Conservation (phyloP, 495 filamentous ascomycete genomes). For the Penicillium malachiteum region DNA sequence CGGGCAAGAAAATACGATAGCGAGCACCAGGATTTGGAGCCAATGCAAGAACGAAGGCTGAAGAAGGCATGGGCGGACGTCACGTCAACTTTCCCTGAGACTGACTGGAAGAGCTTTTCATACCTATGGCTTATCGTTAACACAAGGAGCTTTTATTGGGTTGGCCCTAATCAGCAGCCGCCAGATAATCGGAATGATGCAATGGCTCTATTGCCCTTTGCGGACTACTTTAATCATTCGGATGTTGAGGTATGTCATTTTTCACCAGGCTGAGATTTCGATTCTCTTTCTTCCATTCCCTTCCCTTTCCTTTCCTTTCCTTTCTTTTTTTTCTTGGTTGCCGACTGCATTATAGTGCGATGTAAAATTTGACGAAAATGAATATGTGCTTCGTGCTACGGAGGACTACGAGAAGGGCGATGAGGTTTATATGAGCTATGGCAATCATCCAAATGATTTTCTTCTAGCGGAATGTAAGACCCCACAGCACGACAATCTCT, state of each 20-base stretch:
- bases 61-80: conserved; percentile 59
- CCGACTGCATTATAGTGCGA: conserved; percentile 46
- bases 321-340: not conserved
- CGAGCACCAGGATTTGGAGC: conserved; percentile 53
- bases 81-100: conserved; percentile 48
- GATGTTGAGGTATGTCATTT: conserved; percentile 44
- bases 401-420: conserved; percentile 61
- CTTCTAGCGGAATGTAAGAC: conserved; percentile 69
- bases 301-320: too few species aligned
- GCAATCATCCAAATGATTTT: conserved; percentile 76
- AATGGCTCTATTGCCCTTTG: conserved; percentile 80
- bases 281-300: not conserved
- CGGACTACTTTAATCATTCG: conserved; percentile 85
- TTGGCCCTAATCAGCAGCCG: conserved; percentile 49
- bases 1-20: conserved; percentile 30
- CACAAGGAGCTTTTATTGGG: conserved; percentile 77
- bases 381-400: conserved; percentile 60
- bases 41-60: conserved; percentile 62
- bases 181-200: conserved; percentile 61
- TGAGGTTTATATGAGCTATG: conserved; percentile 80
- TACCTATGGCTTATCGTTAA: conserved; percentile 83
- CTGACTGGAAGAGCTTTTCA: conserved; percentile 54
- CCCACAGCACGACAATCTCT: not conserved
- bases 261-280: not conserved
- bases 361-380: conserved; percentile 55